Conservation (phyloP, 495 filamentous ascomycete species). For the Aeminium ludgeri region DNA sequence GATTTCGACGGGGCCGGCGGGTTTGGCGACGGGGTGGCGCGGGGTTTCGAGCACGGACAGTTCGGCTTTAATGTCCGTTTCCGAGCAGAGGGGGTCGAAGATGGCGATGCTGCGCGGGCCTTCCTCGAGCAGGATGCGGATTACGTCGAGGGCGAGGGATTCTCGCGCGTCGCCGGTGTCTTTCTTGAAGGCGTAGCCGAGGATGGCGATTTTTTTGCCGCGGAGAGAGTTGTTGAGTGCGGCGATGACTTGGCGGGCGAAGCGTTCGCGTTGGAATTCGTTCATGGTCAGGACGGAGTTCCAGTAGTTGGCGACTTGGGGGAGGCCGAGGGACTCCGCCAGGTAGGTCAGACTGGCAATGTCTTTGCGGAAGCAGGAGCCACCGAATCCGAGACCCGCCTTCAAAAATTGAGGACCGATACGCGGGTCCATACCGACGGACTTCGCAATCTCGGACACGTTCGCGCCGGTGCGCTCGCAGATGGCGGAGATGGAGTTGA, state of each 20-base stretch:
- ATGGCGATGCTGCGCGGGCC: slow-evolving; percentile 40
- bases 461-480: slow-evolving; percentile 67
- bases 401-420: slow-evolving; percentile 61
- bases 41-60: slow-evolving; percentile 15
- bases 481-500: slow-evolving; percentile 41
- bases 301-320: slow-evolving; percentile 68
- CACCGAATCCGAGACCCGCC: slow-evolving; percentile 53
- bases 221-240: slow-evolving; percentile 53
- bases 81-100: slow-evolving; percentile 53
- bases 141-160: slow-evolving; percentile 50
- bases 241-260: slow-evolving; percentile 43
- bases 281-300: slow-evolving; percentile 56
- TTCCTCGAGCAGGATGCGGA: slow-evolving; percentile 49
- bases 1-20: slow-evolving; percentile 20
- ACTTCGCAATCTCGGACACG: slow-evolving; percentile 51
- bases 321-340: slow-evolving; percentile 48
- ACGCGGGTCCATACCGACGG: slow-evolving; percentile 51
- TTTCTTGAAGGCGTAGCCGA: slow-evolving; percentile 74
- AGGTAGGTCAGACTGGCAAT: slow-evolving; percentile 61
- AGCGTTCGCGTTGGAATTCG: slow-evolving; percentile 56
- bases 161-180: slow-evolving; percentile 65
- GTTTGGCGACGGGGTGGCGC: slow-evolving; percentile 12
- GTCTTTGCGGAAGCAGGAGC: slow-evolving; percentile 68
- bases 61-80: slow-evolving; percentile 30
- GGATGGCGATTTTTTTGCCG: slow-evolving; percentile 54